Evolutionary conservation across 1,284 basidiomycete species (phyloP), one percentile per base, ranked within the genome.

Genomic region (Pterulicium gracile): DNA sequence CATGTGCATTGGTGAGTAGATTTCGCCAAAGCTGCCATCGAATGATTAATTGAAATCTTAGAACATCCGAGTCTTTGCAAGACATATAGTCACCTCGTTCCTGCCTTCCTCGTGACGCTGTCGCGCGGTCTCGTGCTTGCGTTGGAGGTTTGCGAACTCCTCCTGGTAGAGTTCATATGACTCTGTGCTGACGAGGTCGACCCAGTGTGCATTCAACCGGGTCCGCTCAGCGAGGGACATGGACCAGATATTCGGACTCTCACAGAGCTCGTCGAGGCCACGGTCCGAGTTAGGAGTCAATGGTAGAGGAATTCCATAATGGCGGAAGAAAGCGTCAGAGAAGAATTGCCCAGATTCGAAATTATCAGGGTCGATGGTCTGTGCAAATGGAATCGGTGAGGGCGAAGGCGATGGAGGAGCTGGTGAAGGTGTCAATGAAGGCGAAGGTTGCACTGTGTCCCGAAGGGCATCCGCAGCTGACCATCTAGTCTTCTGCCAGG

Each of bases 1-100:
- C 70, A 52, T 83, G 71, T 0, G 72, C 64, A n/a, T 68, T 61
- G 5, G 58, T 53, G 2, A 82, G 63, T 1, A 80, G 61, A n/a
- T 67, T 61, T 10, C 72, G 66, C 10, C 72, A 66, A 44, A 53
- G 47, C 61, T 66, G 42, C 15, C n/a, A n/a, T 3, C 22, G 42
- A 15, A 3, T 12, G 42, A 10, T 24, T 41, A 19, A 42, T 22
- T 32, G 39, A 47, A 20, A 19, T 24, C 3, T 18, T 27, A 45
- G 12, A n/a, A 22, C 40, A 46, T n/a, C n/a, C n/a, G n/a, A n/a
- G n/a, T n/a, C n/a, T n/a, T n/a, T n/a, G n/a, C n/a, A 15, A 21
- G 24, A 19, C 3, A 24, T 24, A 34, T 15, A 48, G 58, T 36
- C 43, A 68, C 70, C 56, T 70, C 68, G 42, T 67, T 57, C 47